Conservation (phyloP, 2,329 filamentous ascomycete genomes). For the Mariannaea elegans region DNA sequence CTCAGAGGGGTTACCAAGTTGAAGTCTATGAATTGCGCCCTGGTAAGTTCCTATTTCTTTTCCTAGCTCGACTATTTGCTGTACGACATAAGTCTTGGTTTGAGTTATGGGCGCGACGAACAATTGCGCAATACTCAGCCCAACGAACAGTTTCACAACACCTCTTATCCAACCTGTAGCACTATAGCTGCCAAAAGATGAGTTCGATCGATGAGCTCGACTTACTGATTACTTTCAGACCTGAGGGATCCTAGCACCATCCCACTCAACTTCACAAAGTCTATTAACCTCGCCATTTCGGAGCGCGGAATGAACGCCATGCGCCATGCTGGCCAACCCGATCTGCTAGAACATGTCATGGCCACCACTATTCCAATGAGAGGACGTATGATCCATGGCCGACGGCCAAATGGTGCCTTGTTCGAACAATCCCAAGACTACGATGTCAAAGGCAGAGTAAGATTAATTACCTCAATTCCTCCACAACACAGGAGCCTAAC, state of each 20-base stretch:
- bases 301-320: conserved; percentile 94
- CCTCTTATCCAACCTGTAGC: not conserved
- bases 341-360: conserved; percentile 78
- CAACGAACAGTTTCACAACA: not conserved
- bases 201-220: conserved; percentile 7
- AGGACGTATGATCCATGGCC: conserved; percentile 94
- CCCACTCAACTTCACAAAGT: conserved; percentile 94
- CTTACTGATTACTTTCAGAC: conserved; percentile 64
- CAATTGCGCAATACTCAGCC: conserved; percentile 1
- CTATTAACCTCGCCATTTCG: conserved; percentile 96
- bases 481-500: conserved; percentile 14
- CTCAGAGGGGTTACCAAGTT: conserved; percentile 85
- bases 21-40: conserved; percentile 93
- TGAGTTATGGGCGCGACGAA: conserved; percentile 3
- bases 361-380: conserved; percentile 88
- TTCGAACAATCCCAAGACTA: conserved; percentile 89
- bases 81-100: conserved; percentile 7
- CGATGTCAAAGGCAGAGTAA: conserved; percentile 85
- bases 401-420: conserved; percentile 68
- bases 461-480: conserved; percentile 40
- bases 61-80: not conserved
- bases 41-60: conserved; percentile 66
- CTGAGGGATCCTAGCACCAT: conserved; percentile 83
- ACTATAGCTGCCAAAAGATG: conserved; percentile 1
- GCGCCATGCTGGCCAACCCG: conserved; percentile 70